phyloP scores from a whole-genome alignment of 2,329 filamentous ascomycete genomes.

The Fusarium bactridioides region DNA sequence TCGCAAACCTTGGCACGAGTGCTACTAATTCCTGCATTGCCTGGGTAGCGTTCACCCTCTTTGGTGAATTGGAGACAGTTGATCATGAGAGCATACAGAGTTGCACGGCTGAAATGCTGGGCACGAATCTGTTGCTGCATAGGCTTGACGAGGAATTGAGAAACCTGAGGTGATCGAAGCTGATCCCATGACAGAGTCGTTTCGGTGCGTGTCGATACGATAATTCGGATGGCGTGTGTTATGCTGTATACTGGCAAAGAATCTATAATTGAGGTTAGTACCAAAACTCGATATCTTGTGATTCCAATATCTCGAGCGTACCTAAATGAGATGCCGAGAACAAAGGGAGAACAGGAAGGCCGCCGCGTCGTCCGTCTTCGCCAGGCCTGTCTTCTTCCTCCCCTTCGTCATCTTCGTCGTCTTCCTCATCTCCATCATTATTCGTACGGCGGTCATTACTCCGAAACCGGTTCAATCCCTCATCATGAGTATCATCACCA shows the following conservation, averaged over 20 bases:
- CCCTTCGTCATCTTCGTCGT: constrained; percentile 52
- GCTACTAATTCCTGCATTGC: constrained; percentile 82
- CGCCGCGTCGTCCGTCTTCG: constrained; percentile 39
- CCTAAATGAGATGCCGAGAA: constrained; percentile 83
- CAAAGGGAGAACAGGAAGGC: constrained; percentile 69
- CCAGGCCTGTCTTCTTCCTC: constrained; percentile 55
- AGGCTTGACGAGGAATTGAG: constrained; percentile 93
- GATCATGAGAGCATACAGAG: constrained; percentile 88
- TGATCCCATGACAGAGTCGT: constrained; percentile 96
- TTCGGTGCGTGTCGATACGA: constrained; percentile 86
- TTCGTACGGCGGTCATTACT: constrained; percentile 37
- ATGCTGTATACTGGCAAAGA: constrained; percentile 87
- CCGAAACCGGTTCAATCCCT: constrained; percentile 39
- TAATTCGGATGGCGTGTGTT: constrained; percentile 86
- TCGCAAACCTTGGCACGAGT: constrained; percentile 91
- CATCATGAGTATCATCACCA: constrained; percentile 51
- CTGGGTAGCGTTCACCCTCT: constrained; percentile 82
- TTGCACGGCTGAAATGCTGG: constrained; percentile 85
- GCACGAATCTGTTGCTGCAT: constrained; percentile 89
- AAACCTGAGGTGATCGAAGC: constrained; percentile 92
- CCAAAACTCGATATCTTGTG: neutral
- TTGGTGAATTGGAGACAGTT: constrained; percentile 95
- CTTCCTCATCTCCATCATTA: constrained; percentile 58
- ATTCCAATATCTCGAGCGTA: constrained; percentile 46
- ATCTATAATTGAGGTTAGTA: constrained; percentile 60